Conservation (phyloP, 768 basidiomycete species). For the Calvatia gigantea region DNA sequence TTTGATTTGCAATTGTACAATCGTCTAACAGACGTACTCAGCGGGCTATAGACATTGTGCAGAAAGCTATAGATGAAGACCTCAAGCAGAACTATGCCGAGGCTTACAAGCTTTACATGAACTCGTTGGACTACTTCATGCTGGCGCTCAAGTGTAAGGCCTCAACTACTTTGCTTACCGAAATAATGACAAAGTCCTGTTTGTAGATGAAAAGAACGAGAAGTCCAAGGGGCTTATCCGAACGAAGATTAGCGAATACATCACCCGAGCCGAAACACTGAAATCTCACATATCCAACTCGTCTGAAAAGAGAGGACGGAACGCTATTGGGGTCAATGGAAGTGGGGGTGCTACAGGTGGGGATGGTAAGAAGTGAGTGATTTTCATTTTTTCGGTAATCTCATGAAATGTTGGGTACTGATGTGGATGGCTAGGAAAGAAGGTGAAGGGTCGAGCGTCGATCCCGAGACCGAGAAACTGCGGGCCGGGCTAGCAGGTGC, state of each 20-base stretch:
- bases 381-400: neutral
- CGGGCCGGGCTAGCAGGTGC: slow-evolving; percentile 86
- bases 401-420: slow-evolving; percentile 1
- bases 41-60: slow-evolving; percentile 85
- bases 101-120: slow-evolving; percentile 93
- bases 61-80: slow-evolving; percentile 91
- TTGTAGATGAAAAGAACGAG: slow-evolving; percentile 70
- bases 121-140: slow-evolving; percentile 97
- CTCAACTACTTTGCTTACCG: neutral
- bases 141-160: slow-evolving; percentile 87
- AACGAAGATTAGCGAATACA: slow-evolving; percentile 87
- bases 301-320: slow-evolving; percentile 59
- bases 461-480: slow-evolving; percentile 95
- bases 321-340: slow-evolving; percentile 47
- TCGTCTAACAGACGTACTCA: slow-evolving; percentile 15
- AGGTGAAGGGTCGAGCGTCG: slow-evolving; percentile 68
- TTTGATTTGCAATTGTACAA: neutral
- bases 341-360: slow-evolving; percentile 34
- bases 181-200: neutral
- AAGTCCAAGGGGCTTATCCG: slow-evolving; percentile 85
- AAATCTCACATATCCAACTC: slow-evolving; percentile 73
- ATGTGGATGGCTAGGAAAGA: slow-evolving; percentile 30
- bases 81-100: slow-evolving; percentile 89
- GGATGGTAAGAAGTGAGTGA: slow-evolving; percentile 44
- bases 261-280: slow-evolving; percentile 85